Percentiles rank a stretch among this genome's conserved stretches.
Evolutionary conservation across 345 rosid species (phyloP).

Genomic region (Clarkia xantiana): DNA sequence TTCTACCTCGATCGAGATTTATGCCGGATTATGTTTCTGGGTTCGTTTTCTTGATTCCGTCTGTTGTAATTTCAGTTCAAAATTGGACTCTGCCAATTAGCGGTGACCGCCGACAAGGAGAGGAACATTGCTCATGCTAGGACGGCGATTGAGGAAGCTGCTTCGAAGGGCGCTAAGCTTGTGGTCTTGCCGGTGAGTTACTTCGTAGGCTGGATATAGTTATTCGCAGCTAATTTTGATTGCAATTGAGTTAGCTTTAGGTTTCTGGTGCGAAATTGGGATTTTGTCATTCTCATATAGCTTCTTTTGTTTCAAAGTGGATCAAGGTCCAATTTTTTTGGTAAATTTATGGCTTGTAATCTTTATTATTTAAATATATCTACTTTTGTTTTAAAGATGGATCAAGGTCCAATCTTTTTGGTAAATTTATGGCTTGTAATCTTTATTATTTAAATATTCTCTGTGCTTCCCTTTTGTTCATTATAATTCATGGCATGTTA

Average conservation of each 20-base stretch:
- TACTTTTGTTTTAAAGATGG: no score
- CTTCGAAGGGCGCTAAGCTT: slow-evolving; percentile 58
- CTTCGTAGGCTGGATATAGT: neutral
- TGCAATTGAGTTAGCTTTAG: neutral
- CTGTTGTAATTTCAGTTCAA: slow-evolving; percentile 37
- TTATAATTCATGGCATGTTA: slow-evolving; percentile 13
- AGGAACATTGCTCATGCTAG: slow-evolving; percentile 66
- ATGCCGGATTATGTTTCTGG: neutral
- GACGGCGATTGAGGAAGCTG: slow-evolving; percentile 56
- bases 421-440: no score
- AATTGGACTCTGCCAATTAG: slow-evolving; percentile 69
- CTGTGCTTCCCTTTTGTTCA: neutral
- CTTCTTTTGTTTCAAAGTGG: no score
- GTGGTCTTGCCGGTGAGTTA: slow-evolving; percentile 69
- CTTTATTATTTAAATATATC: no score
- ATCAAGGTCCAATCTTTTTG: no score
- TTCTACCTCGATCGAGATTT: neutral
- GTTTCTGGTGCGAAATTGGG: neutral
- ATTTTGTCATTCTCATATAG: no score
- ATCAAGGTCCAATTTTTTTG: no score
- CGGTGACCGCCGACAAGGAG: slow-evolving; percentile 59
- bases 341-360: no score
- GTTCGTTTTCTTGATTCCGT: neutral
- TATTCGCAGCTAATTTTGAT: neutral
- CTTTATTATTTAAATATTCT: no score